A percentile compares a stretch with the other conserved stretches of the same genome.
These are phyloP conservation scores for Aspergillus sp. DNA, from an alignment of 2,329 filamentous ascomycete genomes.

Conservation along the genomic window DNA sequence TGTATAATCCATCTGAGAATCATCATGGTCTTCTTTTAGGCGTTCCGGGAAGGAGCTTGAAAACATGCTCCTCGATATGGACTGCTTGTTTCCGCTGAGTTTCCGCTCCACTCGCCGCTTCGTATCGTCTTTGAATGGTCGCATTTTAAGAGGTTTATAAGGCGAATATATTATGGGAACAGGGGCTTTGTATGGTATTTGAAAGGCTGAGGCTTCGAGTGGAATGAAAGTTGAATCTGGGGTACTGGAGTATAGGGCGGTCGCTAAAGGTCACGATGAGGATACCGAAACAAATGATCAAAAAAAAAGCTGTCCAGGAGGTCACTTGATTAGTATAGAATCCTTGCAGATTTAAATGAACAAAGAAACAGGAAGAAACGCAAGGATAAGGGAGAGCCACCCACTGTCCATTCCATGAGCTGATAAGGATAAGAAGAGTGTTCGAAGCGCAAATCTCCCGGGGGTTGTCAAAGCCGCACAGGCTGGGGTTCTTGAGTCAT, in stretches of 20 bases:
- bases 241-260: constrained; percentile 9
- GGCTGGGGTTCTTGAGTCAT: constrained; percentile 10
- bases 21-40: constrained; percentile 60
- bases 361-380: constrained; percentile 1
- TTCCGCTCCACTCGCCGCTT: constrained; percentile 45
- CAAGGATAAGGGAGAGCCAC: constrained; percentile 5
- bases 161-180: background rate
- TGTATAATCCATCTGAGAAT: constrained; percentile 61
- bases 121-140: constrained; percentile 39
- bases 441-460: background rate
- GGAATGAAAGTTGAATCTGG: constrained; percentile 1
- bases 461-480: constrained; percentile 13
- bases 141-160: constrained; percentile 24
- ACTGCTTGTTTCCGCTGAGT: constrained; percentile 43
- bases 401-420: constrained; percentile 7
- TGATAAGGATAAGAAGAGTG: constrained; percentile 13
- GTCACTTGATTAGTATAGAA: constrained; percentile 11
- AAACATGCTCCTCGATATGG: constrained; percentile 43
- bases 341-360: background rate
- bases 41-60: constrained; percentile 58
- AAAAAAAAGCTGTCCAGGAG: constrained; percentile 8
- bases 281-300: background rate
- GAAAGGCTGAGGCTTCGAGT: background rate
- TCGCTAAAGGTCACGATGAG: constrained; percentile 13
- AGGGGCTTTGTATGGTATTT: background rate